Evolutionary conservation across 2,329 filamentous ascomycete genomes (phyloP).

Genomic region (Zarea fungicola): DNA sequence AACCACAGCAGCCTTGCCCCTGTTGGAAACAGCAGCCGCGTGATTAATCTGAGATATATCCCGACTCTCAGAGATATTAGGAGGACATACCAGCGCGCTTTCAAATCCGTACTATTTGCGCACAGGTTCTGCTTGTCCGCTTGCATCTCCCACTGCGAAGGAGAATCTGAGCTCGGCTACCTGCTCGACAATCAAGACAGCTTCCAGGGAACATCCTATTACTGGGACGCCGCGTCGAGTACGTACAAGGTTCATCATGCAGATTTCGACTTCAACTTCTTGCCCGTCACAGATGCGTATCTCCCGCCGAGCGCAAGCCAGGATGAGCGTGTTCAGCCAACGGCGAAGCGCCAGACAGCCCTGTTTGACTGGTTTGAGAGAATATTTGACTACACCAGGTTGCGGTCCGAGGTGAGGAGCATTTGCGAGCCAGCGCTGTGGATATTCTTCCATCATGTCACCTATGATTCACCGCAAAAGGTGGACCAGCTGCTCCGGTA

Average conservation of each 20-base stretch:
- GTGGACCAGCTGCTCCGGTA: slow-evolving; percentile 5
- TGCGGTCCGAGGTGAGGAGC: not conserved
- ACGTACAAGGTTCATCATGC: slow-evolving; percentile 4
- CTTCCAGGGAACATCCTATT: slow-evolving; percentile 5
- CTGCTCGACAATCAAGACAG: slow-evolving; percentile 1
- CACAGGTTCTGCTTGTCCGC: slow-evolving; percentile 4
- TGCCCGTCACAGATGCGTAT: slow-evolving; percentile 7
- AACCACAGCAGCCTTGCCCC: not conserved
- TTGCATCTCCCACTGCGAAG: not conserved
- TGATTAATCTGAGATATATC: slow-evolving; percentile 6
- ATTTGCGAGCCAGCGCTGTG: slow-evolving; percentile 3
- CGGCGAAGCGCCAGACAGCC: slow-evolving; percentile 1
- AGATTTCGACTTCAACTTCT: slow-evolving; percentile 5
- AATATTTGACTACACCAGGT: slow-evolving; percentile 2
- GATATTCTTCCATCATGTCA: slow-evolving; percentile 1
- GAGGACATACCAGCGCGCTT: slow-evolving; percentile 7
- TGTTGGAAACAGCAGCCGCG: not conserved
- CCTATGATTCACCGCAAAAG: not conserved
- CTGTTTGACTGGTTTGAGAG: slow-evolving; percentile 11
- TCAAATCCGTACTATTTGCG: slow-evolving; percentile 8
- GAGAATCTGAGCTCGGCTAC: slow-evolving; percentile 7
- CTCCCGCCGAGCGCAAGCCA: not conserved
- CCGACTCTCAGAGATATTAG: slow-evolving; percentile 9
- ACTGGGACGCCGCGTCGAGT: not conserved
- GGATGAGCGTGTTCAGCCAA: not conserved